Percentiles rank a stretch among this genome's conserved stretches.
Evolutionary conservation across 352 stramenopile genomes (phyloP).

Genomic region (Globisporangium radiosum): DNA sequence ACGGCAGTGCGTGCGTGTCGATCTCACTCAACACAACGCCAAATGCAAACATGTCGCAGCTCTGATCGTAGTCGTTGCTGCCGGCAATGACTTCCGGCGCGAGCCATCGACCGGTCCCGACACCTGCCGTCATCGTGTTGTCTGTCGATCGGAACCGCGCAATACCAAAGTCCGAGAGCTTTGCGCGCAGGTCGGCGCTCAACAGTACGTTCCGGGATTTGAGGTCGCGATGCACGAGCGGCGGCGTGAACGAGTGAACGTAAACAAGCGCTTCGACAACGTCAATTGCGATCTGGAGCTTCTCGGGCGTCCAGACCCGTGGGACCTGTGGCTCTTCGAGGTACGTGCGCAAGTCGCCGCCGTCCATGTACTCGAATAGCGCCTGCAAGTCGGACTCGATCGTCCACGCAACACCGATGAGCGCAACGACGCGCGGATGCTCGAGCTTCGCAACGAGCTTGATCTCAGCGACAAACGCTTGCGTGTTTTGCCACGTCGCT

Average conservation of each 20-base stretch:
- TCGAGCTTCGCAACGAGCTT: slow-evolving; percentile 40
- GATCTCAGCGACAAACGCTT: slow-evolving; percentile 50
- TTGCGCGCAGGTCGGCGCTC: slow-evolving; percentile 19
- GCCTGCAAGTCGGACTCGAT: slow-evolving; percentile 33
- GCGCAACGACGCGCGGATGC: slow-evolving; percentile 39
- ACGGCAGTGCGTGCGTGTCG: slow-evolving; percentile 59
- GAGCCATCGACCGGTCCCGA: slow-evolving; percentile 47
- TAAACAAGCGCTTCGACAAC: slow-evolving; percentile 61
- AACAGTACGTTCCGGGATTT: slow-evolving; percentile 57
- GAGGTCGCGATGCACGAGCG: slow-evolving; percentile 54
- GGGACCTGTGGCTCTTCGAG: slow-evolving; percentile 18
- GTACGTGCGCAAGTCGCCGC: slow-evolving; percentile 45
- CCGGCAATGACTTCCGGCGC: slow-evolving; percentile 45
- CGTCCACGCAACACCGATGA: slow-evolving; percentile 54
- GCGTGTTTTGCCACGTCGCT: slow-evolving; percentile 28
- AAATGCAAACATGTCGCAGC: slow-evolving; percentile 57
- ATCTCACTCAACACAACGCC: slow-evolving; percentile 82
- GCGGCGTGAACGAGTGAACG: slow-evolving; percentile 52
- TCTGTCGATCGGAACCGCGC: slow-evolving; percentile 27
- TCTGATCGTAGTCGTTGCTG: slow-evolving; percentile 39
- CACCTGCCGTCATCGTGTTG: slow-evolving; percentile 43
- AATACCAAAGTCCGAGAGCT: slow-evolving; percentile 46
- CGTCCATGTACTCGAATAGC: slow-evolving; percentile 22
- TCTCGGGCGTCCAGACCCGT: slow-evolving; percentile 32
- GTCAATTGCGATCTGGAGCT: slow-evolving; percentile 49